These are phyloP conservation scores for Vanrija sp. DNA, from an alignment of 1,284 basidiomycete genomes.

Conservation along the genomic window DNA sequence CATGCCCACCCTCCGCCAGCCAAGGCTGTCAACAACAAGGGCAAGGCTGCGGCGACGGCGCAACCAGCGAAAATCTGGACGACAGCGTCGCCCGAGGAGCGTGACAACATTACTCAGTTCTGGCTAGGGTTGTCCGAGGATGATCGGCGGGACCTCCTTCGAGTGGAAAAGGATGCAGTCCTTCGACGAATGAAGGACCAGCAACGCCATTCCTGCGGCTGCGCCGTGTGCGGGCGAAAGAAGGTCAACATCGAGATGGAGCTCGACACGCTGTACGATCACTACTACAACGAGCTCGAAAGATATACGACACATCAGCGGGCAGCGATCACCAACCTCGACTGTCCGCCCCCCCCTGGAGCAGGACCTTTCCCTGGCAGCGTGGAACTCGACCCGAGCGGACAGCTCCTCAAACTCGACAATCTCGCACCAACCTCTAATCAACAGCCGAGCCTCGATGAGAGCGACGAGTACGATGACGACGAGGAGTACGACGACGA, in stretches of 20 bases:
- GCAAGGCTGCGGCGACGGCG: slow-evolving; percentile 34
- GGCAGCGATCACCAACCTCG: slow-evolving; percentile 79
- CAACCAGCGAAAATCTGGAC: slow-evolving; percentile 66
- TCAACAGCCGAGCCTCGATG: slow-evolving; percentile 42
- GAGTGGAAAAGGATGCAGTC: slow-evolving; percentile 96
- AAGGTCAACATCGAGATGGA: slow-evolving; percentile 98
- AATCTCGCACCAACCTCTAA: slow-evolving; percentile 52
- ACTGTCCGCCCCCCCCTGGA: slow-evolving; percentile 83
- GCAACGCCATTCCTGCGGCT: slow-evolving; percentile 91
- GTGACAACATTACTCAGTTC: slow-evolving; percentile 95
- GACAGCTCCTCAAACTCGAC: slow-evolving; percentile 68
- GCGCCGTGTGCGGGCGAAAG: slow-evolving; percentile 95
- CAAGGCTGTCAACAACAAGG: slow-evolving; percentile 38
- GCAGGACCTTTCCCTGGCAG: slow-evolving; percentile 97
- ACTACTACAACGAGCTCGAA: slow-evolving; percentile 99
- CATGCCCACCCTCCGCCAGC: slow-evolving; percentile 50
- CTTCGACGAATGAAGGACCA: slow-evolving; percentile 98
- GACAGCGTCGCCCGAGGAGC: slow-evolving; percentile 82
- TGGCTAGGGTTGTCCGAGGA: slow-evolving; percentile 87
- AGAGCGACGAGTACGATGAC: slow-evolving; percentile 44
- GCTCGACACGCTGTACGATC: slow-evolving; percentile 97
- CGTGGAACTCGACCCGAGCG: slow-evolving; percentile 90
- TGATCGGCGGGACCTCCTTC: slow-evolving; percentile 83
- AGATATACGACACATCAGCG: slow-evolving; percentile 96
- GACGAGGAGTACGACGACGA: slow-evolving; percentile 45